phyloP scores from a whole-genome alignment of 371 early-diverging fungal species.

The Mucor lusitanicus region DNA sequence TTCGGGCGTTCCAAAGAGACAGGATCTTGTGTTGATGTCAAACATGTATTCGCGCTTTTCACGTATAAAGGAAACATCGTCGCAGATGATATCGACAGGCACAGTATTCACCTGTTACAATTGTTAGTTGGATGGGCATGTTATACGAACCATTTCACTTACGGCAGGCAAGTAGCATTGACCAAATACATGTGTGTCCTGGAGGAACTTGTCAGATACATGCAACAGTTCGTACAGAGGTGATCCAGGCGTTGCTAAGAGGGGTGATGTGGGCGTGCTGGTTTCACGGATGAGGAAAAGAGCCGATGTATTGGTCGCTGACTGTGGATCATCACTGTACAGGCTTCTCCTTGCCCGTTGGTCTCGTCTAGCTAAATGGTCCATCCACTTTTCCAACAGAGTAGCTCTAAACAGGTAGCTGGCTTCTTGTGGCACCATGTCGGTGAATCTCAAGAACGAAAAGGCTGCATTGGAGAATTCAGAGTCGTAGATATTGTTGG shows the following conservation, averaged over 20 bases:
- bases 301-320: slow-evolving; percentile 47
- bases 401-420: slow-evolving; percentile 52
- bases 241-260: slow-evolving; percentile 22
- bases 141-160: background rate
- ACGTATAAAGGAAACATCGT: slow-evolving; percentile 64
- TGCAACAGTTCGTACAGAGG: slow-evolving; percentile 36
- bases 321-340: slow-evolving; percentile 28
- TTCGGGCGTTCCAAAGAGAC: slow-evolving; percentile 53
- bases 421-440: slow-evolving; percentile 58
- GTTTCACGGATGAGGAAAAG: slow-evolving; percentile 48
- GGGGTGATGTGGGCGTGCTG: slow-evolving; percentile 25
- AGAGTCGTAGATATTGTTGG: slow-evolving; percentile 54
- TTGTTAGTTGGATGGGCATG: background rate
- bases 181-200: slow-evolving; percentile 25
- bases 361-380: slow-evolving; percentile 44
- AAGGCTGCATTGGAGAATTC: slow-evolving; percentile 49
- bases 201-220: slow-evolving; percentile 24
- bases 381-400: slow-evolving; percentile 54
- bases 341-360: slow-evolving; percentile 43
- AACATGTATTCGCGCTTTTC: slow-evolving; percentile 59
- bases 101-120: slow-evolving; percentile 60
- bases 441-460: slow-evolving; percentile 67
- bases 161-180: slow-evolving; percentile 41
- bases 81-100: slow-evolving; percentile 65
- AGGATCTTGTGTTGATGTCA: slow-evolving; percentile 45